phyloP scores from a whole-genome alignment of 352 stramenopile genomes.

The Phytophthora agathidicida region DNA sequence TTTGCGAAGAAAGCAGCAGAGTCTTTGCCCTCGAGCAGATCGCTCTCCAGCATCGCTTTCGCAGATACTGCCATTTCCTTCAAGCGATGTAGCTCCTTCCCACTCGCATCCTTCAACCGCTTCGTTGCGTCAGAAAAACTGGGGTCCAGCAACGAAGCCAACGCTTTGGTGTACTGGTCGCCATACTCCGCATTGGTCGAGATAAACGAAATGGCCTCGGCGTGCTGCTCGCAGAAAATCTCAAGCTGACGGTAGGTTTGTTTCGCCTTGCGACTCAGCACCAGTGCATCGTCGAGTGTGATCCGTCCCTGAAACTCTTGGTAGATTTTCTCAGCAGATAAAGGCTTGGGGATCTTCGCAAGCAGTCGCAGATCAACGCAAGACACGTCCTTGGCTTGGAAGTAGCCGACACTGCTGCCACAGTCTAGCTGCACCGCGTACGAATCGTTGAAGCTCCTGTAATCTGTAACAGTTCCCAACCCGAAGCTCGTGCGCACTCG shows the following conservation, averaged over 20 bases:
- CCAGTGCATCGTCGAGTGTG: constrained; percentile 56
- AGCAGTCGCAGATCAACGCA: constrained; percentile 77
- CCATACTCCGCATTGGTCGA: constrained; percentile 75
- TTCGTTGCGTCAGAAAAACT: constrained; percentile 62
- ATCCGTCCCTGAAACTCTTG: constrained; percentile 73
- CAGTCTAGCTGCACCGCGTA: constrained; percentile 46
- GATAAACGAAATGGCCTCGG: constrained; percentile 74
- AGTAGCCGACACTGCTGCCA: constrained; percentile 33
- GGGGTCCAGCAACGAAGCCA: constrained; percentile 67
- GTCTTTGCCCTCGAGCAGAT: constrained; percentile 71
- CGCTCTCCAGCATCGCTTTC: constrained; percentile 67
- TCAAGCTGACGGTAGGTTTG: constrained; percentile 63
- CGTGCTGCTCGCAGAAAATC: constrained; percentile 72
- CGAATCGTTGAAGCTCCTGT: constrained; percentile 34
- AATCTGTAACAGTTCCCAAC: constrained; percentile 27
- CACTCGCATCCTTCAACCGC: constrained; percentile 52
- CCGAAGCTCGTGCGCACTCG: constrained; percentile 35
- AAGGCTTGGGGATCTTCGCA: constrained; percentile 65
- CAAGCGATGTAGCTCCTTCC: constrained; percentile 62
- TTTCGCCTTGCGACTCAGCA: constrained; percentile 57
- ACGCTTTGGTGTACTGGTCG: constrained; percentile 64
- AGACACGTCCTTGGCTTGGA: constrained; percentile 52
- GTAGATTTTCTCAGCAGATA: constrained; percentile 69
- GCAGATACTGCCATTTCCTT: constrained; percentile 53
- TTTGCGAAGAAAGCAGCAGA: constrained; percentile 69